Evolutionary conservation across 352 stramenopile species (phyloP), one percentile per base, ranked within the genome.

Genomic region (Halophytophthora batemanensis): DNA sequence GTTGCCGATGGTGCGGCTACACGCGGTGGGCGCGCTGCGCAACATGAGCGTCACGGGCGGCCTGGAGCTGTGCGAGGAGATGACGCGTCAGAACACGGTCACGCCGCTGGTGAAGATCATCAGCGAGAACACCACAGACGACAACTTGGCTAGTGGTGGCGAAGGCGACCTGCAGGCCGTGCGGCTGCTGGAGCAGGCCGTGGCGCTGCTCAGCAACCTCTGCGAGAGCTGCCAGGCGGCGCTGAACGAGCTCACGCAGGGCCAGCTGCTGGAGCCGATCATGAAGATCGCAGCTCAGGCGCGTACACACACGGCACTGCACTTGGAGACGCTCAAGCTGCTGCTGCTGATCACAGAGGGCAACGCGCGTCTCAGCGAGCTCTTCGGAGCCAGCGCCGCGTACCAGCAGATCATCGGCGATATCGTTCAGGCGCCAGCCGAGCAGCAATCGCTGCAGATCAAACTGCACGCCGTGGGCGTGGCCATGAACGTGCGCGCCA

Each of bases 21-120:
- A 93, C 55, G 82, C 82, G 7, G 59, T 95, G 7, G 85, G 85
- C 18, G 85, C 85, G 13, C 65, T 93, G 45, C 82, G 83, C 56
- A 95, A 95, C 61, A 90, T 95, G 45, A 93, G 81, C 53, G 79
- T 93, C n/a, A 89, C 83, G 0, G 85, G 85, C 41, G 85, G 85
- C 33, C 64, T 90, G 34, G 82, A 92, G 61, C 69, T 89, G 17
- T 95, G 79, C 45, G 85, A 95, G 67, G 55, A 75, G 38, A 87
- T 95, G 75, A 91, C 74, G 25, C 56, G 52, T 15, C 70, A 87
- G 47, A 88, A 88, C 43, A 77, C 90, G 17, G 68, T 93, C 45
- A 88, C 82, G 53, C 84, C 84, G 25, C 58, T 90, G 31, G 70
- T 89, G 14, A 87, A 84, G 39, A 64, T 95, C 45, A 77, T 93